A percentile compares a stretch with the other conserved stretches of the same genome.
Conservation (phyloP, 352 stramenopile species). For the Phytophthora nicotianae region DNA sequence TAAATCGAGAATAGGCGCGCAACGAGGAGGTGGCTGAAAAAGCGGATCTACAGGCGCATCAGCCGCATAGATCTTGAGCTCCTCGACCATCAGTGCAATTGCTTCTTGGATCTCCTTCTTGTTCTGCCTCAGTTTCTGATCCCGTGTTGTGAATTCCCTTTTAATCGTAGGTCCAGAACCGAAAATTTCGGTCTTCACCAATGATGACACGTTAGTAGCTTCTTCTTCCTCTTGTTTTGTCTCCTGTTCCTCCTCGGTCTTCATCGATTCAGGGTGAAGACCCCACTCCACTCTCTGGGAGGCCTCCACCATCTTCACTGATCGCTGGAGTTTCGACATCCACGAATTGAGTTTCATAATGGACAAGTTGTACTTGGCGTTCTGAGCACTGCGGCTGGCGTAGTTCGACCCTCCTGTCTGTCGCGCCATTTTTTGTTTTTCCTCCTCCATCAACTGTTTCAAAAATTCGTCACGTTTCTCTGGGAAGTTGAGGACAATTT, state of each 20-base stretch:
- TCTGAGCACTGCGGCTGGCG: slow-evolving; percentile 63
- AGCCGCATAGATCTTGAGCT: slow-evolving; percentile 70
- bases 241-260: slow-evolving; percentile 35
- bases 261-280: slow-evolving; percentile 17
- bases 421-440: slow-evolving; percentile 52
- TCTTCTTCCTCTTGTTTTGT: slow-evolving; percentile 32
- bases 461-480: slow-evolving; percentile 61
- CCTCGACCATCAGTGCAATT: slow-evolving; percentile 66
- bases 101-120: slow-evolving; percentile 60
- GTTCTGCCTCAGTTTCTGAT: slow-evolving; percentile 70
- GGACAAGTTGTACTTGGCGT: slow-evolving; percentile 75
- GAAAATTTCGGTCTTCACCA: slow-evolving; percentile 62
- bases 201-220: slow-evolving; percentile 5
- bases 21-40: slow-evolving; percentile 60
- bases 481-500: slow-evolving; percentile 79
- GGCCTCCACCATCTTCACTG: slow-evolving; percentile 79
- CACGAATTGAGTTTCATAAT: slow-evolving; percentile 82
- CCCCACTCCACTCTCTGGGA: slow-evolving; percentile 78
- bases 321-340: slow-evolving; percentile 71
- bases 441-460: slow-evolving; percentile 68
- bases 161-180: slow-evolving; percentile 70
- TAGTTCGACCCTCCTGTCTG: slow-evolving; percentile 35
- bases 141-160: slow-evolving; percentile 73
- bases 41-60: slow-evolving; percentile 48
- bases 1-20: slow-evolving; percentile 63